A percentile compares a stretch with the other conserved stretches of the same genome.
Conservation (phyloP, 768 basidiomycete genomes). For the Lentinula raphanica region DNA sequence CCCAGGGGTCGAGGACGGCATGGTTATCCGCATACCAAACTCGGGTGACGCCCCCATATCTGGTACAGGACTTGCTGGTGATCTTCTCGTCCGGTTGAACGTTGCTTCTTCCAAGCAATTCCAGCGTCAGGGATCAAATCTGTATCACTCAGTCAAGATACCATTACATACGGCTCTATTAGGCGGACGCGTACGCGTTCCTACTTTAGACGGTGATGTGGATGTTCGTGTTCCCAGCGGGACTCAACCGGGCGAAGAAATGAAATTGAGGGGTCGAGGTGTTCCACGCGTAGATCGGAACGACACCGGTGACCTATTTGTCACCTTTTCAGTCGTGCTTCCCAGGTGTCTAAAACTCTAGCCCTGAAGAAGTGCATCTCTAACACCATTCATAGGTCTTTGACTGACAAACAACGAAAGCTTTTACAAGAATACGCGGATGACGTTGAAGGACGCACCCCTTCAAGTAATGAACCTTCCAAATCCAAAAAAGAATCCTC, state of each 20-base stretch:
- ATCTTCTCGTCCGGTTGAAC: conserved; percentile 81
- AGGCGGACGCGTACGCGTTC: conserved; percentile 89
- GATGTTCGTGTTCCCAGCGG: conserved; percentile 89
- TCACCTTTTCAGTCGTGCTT: conserved; percentile 81
- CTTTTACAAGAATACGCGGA: conserved; percentile 88
- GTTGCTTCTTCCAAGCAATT: conserved; percentile 83
- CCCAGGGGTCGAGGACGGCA: conserved; percentile 90
- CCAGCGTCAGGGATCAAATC: conserved; percentile 83
- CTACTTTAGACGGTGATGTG: conserved; percentile 92
- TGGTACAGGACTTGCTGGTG: conserved; percentile 74
- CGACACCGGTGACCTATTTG: conserved; percentile 79
- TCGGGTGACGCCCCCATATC: conserved; percentile 81
- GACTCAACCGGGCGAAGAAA: conserved; percentile 96
- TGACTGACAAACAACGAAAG: conserved; percentile 79
- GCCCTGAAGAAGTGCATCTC: conserved; percentile 4
- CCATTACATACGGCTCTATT: conserved; percentile 88
- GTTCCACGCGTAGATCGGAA: conserved; percentile 56
- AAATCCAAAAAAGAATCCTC: conserved; percentile 19
- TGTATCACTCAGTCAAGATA: conserved; percentile 86
- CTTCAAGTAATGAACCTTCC: conserved; percentile 13
- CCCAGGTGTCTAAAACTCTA: conserved; percentile 64
- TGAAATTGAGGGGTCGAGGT: conserved; percentile 87
- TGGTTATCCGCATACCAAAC: conserved; percentile 77
- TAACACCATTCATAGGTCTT: conserved; percentile 46
- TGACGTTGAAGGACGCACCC: conserved; percentile 74